Base-by-base conservation (phyloP, 768 basidiomycete species). In the Sarcomyxa edulis region DNA sequence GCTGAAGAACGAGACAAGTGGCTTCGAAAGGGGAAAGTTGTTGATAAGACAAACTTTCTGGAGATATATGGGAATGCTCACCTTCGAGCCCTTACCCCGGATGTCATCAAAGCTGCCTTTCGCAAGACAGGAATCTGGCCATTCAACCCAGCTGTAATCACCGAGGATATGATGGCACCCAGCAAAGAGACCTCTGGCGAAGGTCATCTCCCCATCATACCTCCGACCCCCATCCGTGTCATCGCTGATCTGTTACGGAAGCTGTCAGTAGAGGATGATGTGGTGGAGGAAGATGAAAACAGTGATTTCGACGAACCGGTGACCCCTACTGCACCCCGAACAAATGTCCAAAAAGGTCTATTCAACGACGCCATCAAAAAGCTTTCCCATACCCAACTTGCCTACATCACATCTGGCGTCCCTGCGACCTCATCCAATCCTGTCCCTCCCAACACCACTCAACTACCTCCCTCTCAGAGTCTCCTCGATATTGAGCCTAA, bases 1-100 rank as follows among this genome's bases (percentile, higher is more conserved):
- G 38, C 40, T 2, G 21, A 51, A 12, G 49, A 43, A 40, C 45
- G 47, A 22, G 20, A 40, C 6, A 11, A 32, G 25, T 59, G 27
- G 11, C 37, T 51, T 39, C 32, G 43, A 12, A 50, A 36, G 10
- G 34, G 45, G 6, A 37, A 44, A 25, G 38, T 35, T 7, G 43
- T 64, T 18, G 45, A 38, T 8, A 62, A 63, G 38, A 30, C 28
- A 15, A 64, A 62, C 36, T 65, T 64, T 34, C 32, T 58, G 1
- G 7, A 34, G 0, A 39, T 58, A 2, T 58, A 58, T 38, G 43
- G 21, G 14, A 1, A 10, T 4, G 52, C 45, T 1, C 45, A 48
- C 35, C n/a, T 33, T 15, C 29, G 33, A 11, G 42, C 45, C 10
- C 36, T 48, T n/a, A 47, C 48, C 11, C 18, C 26, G 6, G 29